phyloP scores from a whole-genome alignment of 441 rosid species.

The Capsella rubella region DNA sequence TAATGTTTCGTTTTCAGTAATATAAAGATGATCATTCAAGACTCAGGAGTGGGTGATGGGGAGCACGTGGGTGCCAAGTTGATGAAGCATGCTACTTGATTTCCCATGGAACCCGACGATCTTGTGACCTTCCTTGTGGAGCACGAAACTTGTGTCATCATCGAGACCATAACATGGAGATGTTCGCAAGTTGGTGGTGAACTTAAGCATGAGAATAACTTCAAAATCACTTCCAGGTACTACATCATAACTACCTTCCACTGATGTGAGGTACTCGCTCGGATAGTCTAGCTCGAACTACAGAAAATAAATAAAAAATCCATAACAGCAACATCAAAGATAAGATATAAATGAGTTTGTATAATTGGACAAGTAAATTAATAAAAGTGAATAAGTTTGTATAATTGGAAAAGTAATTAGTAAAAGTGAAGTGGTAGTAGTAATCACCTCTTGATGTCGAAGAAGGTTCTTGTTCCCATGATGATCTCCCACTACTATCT shows the following conservation, averaged over 20 bases:
- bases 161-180: constrained; percentile 15
- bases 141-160: constrained; percentile 9
- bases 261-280: constrained; percentile 20
- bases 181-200: constrained; percentile 29
- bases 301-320: too few relatives aligned
- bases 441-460: too few relatives aligned
- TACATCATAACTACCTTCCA: constrained; percentile 26
- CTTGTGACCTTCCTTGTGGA: constrained; percentile 14
- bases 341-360: too few relatives aligned
- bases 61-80: constrained; percentile 33
- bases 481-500: too few relatives aligned
- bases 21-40: constrained; percentile 1
- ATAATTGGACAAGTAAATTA: too few relatives aligned
- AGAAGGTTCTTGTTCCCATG: too few relatives aligned
- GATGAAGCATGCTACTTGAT: constrained; percentile 37
- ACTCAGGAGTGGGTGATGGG: constrained; percentile 4
- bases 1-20: too few relatives aligned
- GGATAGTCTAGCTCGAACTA: constrained; percentile 31
- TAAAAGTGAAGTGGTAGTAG: too few relatives aligned
- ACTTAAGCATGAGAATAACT: constrained; percentile 35
- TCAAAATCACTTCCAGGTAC: constrained; percentile 14
- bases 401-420: too few relatives aligned
- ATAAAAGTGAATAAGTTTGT: too few relatives aligned
- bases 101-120: constrained; percentile 42
- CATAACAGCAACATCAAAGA: too few relatives aligned